Base-by-base conservation (phyloP, 768 basidiomycete species). In the Ephemerocybe angulata region DNA sequence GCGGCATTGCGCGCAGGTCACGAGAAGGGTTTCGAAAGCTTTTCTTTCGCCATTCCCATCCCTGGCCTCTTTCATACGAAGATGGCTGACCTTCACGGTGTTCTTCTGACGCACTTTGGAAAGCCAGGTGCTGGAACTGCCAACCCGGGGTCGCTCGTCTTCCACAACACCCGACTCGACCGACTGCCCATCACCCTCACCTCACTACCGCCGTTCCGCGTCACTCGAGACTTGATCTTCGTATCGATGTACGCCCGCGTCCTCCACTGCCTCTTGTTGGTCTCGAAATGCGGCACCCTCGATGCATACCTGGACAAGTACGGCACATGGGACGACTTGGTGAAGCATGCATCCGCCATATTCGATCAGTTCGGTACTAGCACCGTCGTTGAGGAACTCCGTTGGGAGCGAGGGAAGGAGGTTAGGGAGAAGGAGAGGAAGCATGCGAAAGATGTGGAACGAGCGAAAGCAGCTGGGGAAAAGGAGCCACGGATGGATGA, bases 41-140 rank as follows among this genome's bases (percentile, higher is more conserved):
- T 67, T 38, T 54, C 61, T 0, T 61, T 65, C 55, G 60, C 56
- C 3, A 62, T 59, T 0, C 67, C 61, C 60, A 58, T 67, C 12
- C 68, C 69, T 1, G 74, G 74, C 0, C 62, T 75, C 1, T 75
- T 75, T 57, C 75, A 76, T 55, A 62, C 48, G 10, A 70, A 75
- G 53, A 72, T 74, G 24, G 65, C 70, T 3, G 68, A 69, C 27
- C 54, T 60, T 3, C 63, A 62, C 28, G 71, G 71, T 0, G 35
- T 65, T 3, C 37, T 77, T 4, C 46, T 65, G 3, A 68, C 60
- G 0, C 72, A 74, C 56, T 74, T n/a, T 40, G 75, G 73, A 3
- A 61, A 63, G n/a, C 61, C 68, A 0, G 35, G 60, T 24, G 52
- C 61, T n/a, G 67, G 67, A 2, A 29, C 58, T 3, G 60, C 63